Percentiles rank a stretch among this genome's conserved stretches.
Evolutionary conservation across 371 early-diverging fungal genomes (phyloP).

Genomic region (Modicella reniformis): DNA sequence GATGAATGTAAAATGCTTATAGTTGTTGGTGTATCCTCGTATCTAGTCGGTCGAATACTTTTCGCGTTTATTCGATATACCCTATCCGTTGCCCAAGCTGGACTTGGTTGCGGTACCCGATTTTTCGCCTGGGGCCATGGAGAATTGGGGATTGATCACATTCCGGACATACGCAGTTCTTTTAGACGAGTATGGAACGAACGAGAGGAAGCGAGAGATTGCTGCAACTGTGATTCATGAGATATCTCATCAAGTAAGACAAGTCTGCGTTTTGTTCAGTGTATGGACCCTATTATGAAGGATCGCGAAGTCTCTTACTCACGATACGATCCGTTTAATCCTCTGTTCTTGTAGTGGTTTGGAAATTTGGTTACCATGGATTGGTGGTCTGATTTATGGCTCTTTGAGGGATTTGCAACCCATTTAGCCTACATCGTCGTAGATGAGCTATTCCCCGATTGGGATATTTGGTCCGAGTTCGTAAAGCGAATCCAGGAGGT

Average conservation of each 20-base stretch:
- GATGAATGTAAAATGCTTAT: too few relatives aligned
- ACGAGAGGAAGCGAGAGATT: constrained; percentile 72
- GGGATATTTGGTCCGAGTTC: constrained; percentile 76
- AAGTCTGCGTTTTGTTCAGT: too few relatives aligned
- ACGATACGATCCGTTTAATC: neutral
- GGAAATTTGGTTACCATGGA: constrained; percentile 96
- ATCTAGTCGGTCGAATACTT: constrained; percentile 50
- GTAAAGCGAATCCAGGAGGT: constrained; percentile 78
- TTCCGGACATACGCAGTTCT: constrained; percentile 84
- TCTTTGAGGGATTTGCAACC: constrained; percentile 98
- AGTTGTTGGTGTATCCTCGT: neutral
- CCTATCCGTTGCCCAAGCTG: constrained; percentile 89
- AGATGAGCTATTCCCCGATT: constrained; percentile 80
- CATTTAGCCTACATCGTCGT: constrained; percentile 88
- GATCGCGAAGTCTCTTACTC: too few relatives aligned
- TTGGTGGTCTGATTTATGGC: constrained; percentile 92
- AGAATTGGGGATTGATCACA: constrained; percentile 97
- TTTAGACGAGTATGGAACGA: constrained; percentile 64
- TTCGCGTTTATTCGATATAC: constrained; percentile 58
- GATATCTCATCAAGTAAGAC: constrained; percentile 83
- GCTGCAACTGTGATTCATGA: constrained; percentile 93
- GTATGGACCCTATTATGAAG: too few relatives aligned
- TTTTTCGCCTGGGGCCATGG: constrained; percentile 90
- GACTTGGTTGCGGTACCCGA: constrained; percentile 93
- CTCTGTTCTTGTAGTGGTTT: constrained; percentile 77